Conservation (phyloP, 1,284 basidiomycete species). For the Phenoliferia sp. region DNA sequence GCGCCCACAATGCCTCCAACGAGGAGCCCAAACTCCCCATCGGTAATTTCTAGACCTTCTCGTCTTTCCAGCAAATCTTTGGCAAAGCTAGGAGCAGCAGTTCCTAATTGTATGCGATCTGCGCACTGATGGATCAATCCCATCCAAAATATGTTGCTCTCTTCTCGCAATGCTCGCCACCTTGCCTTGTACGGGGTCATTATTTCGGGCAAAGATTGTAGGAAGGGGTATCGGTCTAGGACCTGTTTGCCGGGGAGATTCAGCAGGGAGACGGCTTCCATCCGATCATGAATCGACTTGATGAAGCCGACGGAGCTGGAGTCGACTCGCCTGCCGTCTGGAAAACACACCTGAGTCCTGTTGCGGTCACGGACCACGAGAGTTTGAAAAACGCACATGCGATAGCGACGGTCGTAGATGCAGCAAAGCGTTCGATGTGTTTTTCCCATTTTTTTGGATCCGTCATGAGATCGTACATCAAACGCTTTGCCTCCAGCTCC, state of each 20-base stretch:
- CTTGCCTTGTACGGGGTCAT: conserved; percentile 35
- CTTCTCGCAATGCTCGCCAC: neutral
- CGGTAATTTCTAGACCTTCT: conserved; percentile 29
- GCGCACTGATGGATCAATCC: neutral
- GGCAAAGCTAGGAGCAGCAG: conserved; percentile 31
- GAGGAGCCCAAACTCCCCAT: conserved; percentile 35
- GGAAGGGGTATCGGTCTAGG: conserved; percentile 33
- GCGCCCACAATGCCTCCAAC: conserved; percentile 37
- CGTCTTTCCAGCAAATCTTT: conserved; percentile 26
- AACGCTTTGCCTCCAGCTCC: conserved; percentile 32
- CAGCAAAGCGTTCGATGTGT: conserved; percentile 2
- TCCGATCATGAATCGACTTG: conserved; percentile 1
- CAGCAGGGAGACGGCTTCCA: neutral
- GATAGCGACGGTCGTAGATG: conserved; percentile 2
- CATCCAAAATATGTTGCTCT: conserved; percentile 4
- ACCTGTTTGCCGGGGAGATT: conserved; percentile 34
- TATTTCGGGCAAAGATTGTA: conserved; percentile 31
- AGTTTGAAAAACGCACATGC: neutral
- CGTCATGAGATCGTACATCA: conserved; percentile 22
- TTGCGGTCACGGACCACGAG: neutral
- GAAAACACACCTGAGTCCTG: neutral
- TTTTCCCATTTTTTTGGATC: conserved; percentile 2
- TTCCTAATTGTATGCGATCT: conserved; percentile 4
- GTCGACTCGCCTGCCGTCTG: conserved; percentile 9
- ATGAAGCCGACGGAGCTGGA: conserved; percentile 4